Evolutionary conservation across 192 early-diverging fungal species (phyloP).

Genomic region (Coemansia sp.): DNA sequence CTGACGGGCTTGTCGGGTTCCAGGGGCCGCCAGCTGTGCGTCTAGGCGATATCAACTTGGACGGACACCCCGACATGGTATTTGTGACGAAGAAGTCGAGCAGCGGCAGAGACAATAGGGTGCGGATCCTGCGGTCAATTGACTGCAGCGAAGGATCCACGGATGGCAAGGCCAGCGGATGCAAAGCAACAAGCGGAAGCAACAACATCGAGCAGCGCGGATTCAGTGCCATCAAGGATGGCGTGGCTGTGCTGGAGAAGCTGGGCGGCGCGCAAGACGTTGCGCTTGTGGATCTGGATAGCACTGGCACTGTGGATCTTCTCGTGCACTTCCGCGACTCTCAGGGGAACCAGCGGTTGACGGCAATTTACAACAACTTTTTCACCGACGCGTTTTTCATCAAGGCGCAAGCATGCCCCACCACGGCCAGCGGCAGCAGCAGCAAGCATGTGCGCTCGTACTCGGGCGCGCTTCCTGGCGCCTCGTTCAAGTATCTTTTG

Average conservation of each 20-base stretch:
- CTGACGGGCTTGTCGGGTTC: conserved; percentile 48
- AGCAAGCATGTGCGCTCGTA: conserved; percentile 72
- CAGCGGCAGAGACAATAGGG: conserved; percentile 38
- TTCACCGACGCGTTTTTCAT: conserved; percentile 95
- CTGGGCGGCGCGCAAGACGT: conserved; percentile 61
- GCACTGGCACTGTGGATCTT: conserved; percentile 83
- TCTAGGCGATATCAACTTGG: conserved; percentile 83
- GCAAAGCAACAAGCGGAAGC: not conserved
- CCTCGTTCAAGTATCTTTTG: conserved; percentile 86
- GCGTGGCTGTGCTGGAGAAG: conserved; percentile 63
- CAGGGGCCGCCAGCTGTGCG: conserved; percentile 64
- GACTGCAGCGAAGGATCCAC: conserved; percentile 53
- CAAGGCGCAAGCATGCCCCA: conserved; percentile 67
- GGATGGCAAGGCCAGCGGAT: conserved; percentile 28
- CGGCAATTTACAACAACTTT: conserved; percentile 83
- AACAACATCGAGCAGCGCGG: conserved; percentile 56
- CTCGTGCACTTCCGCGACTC: conserved; percentile 61
- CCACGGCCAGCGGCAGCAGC: conserved; percentile 61
- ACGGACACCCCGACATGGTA: conserved; percentile 90
- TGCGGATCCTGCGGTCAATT: conserved; percentile 70
- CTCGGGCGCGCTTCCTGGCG: conserved; percentile 82
- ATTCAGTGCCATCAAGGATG: conserved; percentile 66
- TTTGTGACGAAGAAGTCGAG: conserved; percentile 57
- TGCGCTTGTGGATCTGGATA: conserved; percentile 88
- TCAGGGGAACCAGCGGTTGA: conserved; percentile 42